phyloP scores from a whole-genome alignment of 768 basidiomycete genomes.

The Hericium erinaceus region DNA sequence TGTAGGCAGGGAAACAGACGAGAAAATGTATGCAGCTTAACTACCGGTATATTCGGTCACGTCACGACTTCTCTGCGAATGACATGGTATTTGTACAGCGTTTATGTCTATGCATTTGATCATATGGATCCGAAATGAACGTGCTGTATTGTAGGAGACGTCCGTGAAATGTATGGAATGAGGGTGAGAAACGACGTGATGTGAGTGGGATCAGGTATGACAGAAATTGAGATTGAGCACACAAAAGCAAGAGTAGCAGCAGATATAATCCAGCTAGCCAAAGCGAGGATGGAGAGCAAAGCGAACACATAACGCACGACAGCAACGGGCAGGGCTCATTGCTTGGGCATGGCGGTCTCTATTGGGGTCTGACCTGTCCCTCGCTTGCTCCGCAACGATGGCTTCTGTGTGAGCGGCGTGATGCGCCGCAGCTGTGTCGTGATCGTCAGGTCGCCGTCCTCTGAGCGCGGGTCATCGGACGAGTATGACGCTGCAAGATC shows the following conservation, averaged over 20 bases:
- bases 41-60: too few relatives aligned
- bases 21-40: too few relatives aligned
- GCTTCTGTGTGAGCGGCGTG: conserved; percentile 61
- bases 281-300: not conserved
- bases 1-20: too few relatives aligned
- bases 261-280: not conserved
- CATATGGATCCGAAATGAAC: too few relatives aligned
- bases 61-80: too few relatives aligned
- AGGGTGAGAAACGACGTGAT: too few relatives aligned
- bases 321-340: not conserved
- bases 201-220: not conserved
- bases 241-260: not conserved
- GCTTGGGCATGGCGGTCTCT: not conserved
- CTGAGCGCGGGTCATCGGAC: conserved; percentile 22
- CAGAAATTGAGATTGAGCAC: not conserved
- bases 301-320: not conserved
- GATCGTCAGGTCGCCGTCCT: conserved; percentile 23
- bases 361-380: not conserved
- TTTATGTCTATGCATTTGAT: too few relatives aligned
- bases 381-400: conserved; percentile 31
- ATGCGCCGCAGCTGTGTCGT: conserved; percentile 27
- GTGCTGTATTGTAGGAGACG: too few relatives aligned
- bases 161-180: too few relatives aligned
- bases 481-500: conserved; percentile 20
- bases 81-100: too few relatives aligned